Conservation (phyloP, 23 red algal genomes). For the Gracilaria caudata region DNA sequence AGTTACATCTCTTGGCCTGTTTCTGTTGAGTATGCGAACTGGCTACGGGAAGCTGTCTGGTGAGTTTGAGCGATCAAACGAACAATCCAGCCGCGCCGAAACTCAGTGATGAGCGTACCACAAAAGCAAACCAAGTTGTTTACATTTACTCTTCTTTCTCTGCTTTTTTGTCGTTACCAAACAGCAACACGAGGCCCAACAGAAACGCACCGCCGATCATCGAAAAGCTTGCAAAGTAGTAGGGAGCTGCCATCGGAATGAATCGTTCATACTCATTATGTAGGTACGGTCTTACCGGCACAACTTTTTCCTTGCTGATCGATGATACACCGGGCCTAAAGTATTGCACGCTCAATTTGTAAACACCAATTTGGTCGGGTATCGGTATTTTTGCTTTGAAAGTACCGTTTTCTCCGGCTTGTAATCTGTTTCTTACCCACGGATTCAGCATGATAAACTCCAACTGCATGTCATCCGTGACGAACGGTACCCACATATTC, state of each 20-base stretch:
- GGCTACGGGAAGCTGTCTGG: constrained; percentile 11
- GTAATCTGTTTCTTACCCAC: constrained; percentile 64
- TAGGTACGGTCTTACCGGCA: constrained; percentile 87
- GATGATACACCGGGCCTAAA: constrained; percentile 76
- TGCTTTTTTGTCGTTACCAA: constrained; percentile 34
- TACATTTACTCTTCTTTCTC: constrained; percentile 12
- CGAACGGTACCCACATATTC: constrained; percentile 62
- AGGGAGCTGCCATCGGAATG: constrained; percentile 90
- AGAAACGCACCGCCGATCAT: constrained; percentile 79
- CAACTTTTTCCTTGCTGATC: constrained; percentile 52
- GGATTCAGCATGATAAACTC: constrained; percentile 94
- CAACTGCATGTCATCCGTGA: constrained; percentile 80
- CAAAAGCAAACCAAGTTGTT: neutral
- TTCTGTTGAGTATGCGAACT: constrained; percentile 43
- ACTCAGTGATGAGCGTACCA: neutral
- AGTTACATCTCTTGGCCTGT: constrained; percentile 50
- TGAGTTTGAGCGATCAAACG: constrained; percentile 27
- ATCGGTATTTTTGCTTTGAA: constrained; percentile 67
- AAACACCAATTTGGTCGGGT: constrained; percentile 88
- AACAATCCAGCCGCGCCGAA: neutral
- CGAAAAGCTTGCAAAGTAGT: constrained; percentile 81
- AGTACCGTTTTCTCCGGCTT: constrained; percentile 19
- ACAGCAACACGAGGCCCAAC: constrained; percentile 70
- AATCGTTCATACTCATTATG: constrained; percentile 98
- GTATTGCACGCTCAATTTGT: constrained; percentile 86